Evolutionary conservation across 2,329 filamentous ascomycete genomes (phyloP).

Genomic region (Triangularia setosa): DNA sequence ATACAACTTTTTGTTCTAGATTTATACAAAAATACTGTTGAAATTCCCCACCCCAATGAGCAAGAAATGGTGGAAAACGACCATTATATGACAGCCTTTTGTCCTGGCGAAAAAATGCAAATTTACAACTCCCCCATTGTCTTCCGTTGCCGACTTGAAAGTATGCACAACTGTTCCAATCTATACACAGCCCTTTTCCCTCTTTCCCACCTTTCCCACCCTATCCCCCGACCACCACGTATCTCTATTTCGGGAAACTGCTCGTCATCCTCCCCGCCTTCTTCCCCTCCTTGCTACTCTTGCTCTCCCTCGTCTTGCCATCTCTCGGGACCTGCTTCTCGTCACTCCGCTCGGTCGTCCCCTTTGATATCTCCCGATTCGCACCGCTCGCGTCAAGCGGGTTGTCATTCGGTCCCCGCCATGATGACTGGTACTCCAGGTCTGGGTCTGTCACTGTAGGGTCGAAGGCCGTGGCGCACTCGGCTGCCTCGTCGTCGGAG

Average conservation of each 20-base stretch:
- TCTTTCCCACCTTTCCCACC: not conserved
- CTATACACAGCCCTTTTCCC: not conserved
- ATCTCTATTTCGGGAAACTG: not conserved
- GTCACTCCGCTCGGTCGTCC: slow-evolving; percentile 32
- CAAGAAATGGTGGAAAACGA: too few species aligned
- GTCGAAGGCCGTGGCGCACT: slow-evolving; percentile 63
- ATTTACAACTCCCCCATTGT: not conserved
- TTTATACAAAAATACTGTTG: not conserved
- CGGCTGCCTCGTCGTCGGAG: slow-evolving; percentile 56
- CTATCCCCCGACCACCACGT: not conserved
- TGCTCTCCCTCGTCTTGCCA: slow-evolving; percentile 25
- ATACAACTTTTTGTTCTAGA: not conserved
- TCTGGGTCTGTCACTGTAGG: slow-evolving; percentile 65
- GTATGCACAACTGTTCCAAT: not conserved
- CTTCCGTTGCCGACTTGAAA: not conserved
- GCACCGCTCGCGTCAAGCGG: slow-evolving; percentile 42
- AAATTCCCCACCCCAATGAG: not conserved
- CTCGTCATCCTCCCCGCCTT: slow-evolving; percentile 13
- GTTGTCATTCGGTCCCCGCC: slow-evolving; percentile 25
- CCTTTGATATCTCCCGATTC: slow-evolving; percentile 41
- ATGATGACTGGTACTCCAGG: slow-evolving; percentile 34
- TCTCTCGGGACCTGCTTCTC: slow-evolving; percentile 35
- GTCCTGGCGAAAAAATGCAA: too few species aligned
- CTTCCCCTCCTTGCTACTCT: slow-evolving; percentile 25
- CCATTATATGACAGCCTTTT: too few species aligned